phyloP scores from a whole-genome alignment of 2,329 filamentous ascomycete genomes.

The Microsporum canis region DNA sequence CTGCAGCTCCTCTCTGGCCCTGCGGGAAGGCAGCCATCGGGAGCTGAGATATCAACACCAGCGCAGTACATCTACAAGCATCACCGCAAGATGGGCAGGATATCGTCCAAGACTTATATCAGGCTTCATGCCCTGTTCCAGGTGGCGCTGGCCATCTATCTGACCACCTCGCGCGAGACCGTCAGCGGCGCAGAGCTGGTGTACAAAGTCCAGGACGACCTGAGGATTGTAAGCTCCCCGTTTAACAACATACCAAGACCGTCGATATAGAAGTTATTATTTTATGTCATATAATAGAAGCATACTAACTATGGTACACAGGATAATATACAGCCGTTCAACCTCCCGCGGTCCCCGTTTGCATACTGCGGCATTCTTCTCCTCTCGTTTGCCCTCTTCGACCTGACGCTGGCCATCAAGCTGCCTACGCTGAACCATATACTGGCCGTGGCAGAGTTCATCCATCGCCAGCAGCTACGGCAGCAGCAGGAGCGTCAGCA shows the following conservation, averaged over 20 bases:
- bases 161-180: constrained; percentile 59
- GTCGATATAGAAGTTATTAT: neutral
- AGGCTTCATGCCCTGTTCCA: constrained; percentile 74
- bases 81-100: constrained; percentile 56
- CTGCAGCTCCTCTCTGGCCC: neutral
- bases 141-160: constrained; percentile 70
- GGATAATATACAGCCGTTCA: constrained; percentile 52
- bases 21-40: neutral
- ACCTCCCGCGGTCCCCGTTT: constrained; percentile 56
- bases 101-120: constrained; percentile 71
- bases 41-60: neutral
- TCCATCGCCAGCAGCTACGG: constrained; percentile 19
- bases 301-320: constrained; percentile 13
- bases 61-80: constrained; percentile 5
- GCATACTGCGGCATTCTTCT: constrained; percentile 58
- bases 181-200: constrained; percentile 72
- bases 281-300: neutral
- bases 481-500: neutral
- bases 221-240: constrained; percentile 54
- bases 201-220: constrained; percentile 68
- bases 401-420: constrained; percentile 50
- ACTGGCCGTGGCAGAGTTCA: constrained; percentile 40
- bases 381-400: constrained; percentile 52
- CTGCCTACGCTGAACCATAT: constrained; percentile 56
- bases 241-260: neutral